Conservation (phyloP, 768 basidiomycete species). For the Mycena rosella region DNA sequence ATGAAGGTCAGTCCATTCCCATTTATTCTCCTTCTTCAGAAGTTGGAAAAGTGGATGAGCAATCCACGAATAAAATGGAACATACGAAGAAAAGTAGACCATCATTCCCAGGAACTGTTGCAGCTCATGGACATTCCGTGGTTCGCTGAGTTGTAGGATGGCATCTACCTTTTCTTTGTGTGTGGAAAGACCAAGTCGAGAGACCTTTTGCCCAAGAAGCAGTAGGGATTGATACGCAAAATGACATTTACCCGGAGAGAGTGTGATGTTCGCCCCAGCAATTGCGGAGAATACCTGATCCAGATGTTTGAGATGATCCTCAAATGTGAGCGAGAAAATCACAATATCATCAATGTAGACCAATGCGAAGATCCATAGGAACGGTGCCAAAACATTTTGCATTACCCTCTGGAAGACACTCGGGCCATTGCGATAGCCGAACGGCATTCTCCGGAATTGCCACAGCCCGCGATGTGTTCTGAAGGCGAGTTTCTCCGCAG, state of each 20-base stretch:
- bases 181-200: slow-evolving; percentile 51
- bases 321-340: slow-evolving; percentile 42
- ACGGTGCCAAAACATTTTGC: slow-evolving; percentile 51
- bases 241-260: slow-evolving; percentile 51
- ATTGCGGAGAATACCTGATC: slow-evolving; percentile 47
- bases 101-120: slow-evolving; percentile 53
- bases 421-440: slow-evolving; percentile 52
- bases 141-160: slow-evolving; percentile 45
- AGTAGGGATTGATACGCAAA: slow-evolving; percentile 48
- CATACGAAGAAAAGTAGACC: slow-evolving; percentile 52
- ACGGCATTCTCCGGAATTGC: slow-evolving; percentile 58
- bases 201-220: too few species aligned
- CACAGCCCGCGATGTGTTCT: slow-evolving; percentile 53
- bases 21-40: slow-evolving; percentile 42
- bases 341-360: slow-evolving; percentile 61
- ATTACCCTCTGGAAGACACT: slow-evolving; percentile 57
- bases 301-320: slow-evolving; percentile 48
- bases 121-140: slow-evolving; percentile 41
- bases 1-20: slow-evolving; percentile 40
- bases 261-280: slow-evolving; percentile 42
- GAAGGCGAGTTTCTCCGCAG: slow-evolving; percentile 52
- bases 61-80: slow-evolving; percentile 50
- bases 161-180: slow-evolving; percentile 53
- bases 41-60: slow-evolving; percentile 49
- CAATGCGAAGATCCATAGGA: slow-evolving; percentile 53